phyloP scores from a whole-genome alignment of 2,329 filamentous ascomycete genomes.

The Apiospora koreana region DNA sequence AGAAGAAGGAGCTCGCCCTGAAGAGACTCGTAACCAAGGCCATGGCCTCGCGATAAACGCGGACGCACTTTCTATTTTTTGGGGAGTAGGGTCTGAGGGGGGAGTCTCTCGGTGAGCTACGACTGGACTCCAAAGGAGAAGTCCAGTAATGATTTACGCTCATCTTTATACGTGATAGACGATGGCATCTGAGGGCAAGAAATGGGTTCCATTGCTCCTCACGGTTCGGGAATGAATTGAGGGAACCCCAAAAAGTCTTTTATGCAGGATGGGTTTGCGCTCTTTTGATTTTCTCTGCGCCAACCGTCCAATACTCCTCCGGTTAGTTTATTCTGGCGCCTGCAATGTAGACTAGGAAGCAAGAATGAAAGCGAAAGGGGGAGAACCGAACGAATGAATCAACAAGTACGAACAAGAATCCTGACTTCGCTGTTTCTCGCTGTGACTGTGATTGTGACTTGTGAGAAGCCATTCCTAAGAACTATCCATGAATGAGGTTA shows the following conservation, averaged over 20 bases:
- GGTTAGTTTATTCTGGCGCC: conserved; percentile 25
- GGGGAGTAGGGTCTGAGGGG: conserved; percentile 20
- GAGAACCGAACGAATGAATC: conserved; percentile 14
- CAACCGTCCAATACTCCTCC: conserved; percentile 23
- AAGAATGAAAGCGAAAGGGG: conserved; percentile 23
- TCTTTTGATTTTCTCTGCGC: conserved; percentile 24
- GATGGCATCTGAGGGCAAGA: conserved; percentile 26
- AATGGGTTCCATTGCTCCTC: conserved; percentile 20
- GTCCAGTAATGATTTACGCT: conserved; percentile 26
- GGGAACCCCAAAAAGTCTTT: conserved; percentile 31
- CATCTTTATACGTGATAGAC: conserved; percentile 25
- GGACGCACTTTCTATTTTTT: conserved; percentile 11
- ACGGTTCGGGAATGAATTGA: conserved; percentile 25
- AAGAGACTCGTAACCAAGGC: conserved; percentile 99
- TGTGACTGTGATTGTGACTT: background rate
- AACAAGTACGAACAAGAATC: conserved; percentile 5
- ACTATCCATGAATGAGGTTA: background rate
- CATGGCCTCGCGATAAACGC: conserved; percentile 81
- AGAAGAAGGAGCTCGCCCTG: conserved; percentile 99
- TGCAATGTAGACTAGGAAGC: conserved; percentile 37
- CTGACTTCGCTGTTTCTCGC: background rate
- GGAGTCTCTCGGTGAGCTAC: conserved; percentile 30
- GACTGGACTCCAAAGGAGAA: conserved; percentile 26
- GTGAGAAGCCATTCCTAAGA: background rate
- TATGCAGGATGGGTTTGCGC: conserved; percentile 29